Evolutionary conservation across 2,329 filamentous ascomycete genomes (phyloP).

Genomic region (Biscogniauxia mediterranea): DNA sequence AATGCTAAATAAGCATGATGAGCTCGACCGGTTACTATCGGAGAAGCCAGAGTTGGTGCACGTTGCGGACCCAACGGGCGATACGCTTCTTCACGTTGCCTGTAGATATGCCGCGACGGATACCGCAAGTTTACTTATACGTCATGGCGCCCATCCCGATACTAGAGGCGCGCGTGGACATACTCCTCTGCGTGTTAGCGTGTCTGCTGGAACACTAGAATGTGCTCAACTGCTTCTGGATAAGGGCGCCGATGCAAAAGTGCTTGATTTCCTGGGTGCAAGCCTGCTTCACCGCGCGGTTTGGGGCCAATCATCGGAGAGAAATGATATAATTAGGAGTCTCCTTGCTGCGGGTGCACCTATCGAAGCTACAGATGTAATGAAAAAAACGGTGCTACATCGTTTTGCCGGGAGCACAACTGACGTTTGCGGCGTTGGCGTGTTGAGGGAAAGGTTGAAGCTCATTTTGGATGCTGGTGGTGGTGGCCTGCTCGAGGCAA

Average conservation of each 20-base stretch:
- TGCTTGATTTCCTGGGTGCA: neutral
- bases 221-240: conserved; percentile 9
- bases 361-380: neutral
- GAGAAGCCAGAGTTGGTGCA: conserved; percentile 4
- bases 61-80: neutral
- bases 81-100: conserved; percentile 10
- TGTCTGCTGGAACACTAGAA: neutral
- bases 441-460: neutral
- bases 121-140: neutral
- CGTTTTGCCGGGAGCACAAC: neutral
- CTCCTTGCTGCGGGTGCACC: neutral
- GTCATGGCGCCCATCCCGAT: neutral
- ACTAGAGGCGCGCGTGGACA: neutral
- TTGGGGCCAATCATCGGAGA: neutral
- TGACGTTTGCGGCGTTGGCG: neutral
- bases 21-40: neutral
- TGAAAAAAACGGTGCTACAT: neutral
- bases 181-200: conserved; percentile 2
- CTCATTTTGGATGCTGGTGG: neutral
- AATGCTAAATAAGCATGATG: neutral
- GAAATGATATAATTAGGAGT: neutral
- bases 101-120: neutral
- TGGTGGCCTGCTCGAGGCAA: neutral
- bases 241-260: neutral
- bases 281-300: neutral